These are phyloP conservation scores for Carex kokanica DNA, from an alignment of 176 grass and related monocot species.

Conservation along the genomic window DNA sequence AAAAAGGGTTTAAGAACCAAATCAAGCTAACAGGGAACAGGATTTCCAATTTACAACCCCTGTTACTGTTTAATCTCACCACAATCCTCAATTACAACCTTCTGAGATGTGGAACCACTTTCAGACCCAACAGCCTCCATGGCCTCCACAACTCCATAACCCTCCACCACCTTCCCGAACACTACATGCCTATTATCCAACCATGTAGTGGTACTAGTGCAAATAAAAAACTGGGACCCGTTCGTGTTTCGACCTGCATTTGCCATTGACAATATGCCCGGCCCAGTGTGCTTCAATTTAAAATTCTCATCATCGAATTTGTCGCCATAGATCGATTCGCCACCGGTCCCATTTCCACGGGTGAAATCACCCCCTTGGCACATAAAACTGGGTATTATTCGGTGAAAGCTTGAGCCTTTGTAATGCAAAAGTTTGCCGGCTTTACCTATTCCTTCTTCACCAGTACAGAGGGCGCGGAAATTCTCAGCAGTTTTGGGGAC, in stretches of 20 bases:
- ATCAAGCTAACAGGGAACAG: background rate
- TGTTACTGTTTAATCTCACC: constrained; percentile 37
- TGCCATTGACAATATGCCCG: constrained; percentile 65
- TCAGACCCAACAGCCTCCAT: constrained; percentile 53
- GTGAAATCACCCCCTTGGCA: constrained; percentile 85
- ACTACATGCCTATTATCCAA: constrained; percentile 68
- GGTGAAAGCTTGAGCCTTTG: constrained; percentile 65
- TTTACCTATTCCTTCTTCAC: constrained; percentile 43
- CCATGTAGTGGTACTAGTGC: constrained; percentile 48
- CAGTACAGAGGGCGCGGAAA: constrained; percentile 66
- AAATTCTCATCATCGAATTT: constrained; percentile 74
- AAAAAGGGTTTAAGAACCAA: background rate
- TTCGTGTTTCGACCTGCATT: constrained; percentile 70
- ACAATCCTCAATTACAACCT: constrained; percentile 56
- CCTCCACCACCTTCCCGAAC: constrained; percentile 61
- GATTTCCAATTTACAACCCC: background rate
- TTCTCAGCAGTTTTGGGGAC: constrained; percentile 56
- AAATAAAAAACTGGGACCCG: constrained; percentile 74
- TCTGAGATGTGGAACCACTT: constrained; percentile 30
- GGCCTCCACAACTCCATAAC: constrained; percentile 51
- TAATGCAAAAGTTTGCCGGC: constrained; percentile 59
- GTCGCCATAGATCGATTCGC: constrained; percentile 58
- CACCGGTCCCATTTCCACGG: constrained; percentile 55
- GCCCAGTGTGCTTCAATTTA: constrained; percentile 45
- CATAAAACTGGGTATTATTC: constrained; percentile 67